These are phyloP conservation scores for Alternaria panax DNA, from an alignment of 2,329 filamentous ascomycete species.

Conservation along the genomic window DNA sequence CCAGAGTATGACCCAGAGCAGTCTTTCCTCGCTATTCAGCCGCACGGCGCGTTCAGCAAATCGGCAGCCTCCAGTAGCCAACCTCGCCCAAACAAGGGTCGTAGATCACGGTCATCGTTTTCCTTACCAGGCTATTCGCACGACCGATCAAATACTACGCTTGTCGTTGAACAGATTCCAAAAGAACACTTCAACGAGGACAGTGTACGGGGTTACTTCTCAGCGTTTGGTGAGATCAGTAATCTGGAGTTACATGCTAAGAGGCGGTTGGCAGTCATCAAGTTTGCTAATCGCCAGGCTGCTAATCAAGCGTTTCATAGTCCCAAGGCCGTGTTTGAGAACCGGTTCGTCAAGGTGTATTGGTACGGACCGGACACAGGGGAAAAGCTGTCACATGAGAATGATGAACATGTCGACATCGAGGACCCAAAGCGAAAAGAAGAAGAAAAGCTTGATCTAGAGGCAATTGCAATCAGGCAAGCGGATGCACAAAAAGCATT, in stretches of 20 bases:
- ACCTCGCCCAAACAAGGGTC: slow-evolving; percentile 26
- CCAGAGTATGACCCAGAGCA: slow-evolving; percentile 68
- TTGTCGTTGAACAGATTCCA: slow-evolving; percentile 81
- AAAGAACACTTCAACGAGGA: slow-evolving; percentile 73
- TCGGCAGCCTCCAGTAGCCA: slow-evolving; percentile 28
- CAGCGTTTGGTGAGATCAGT: slow-evolving; percentile 71
- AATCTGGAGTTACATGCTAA: slow-evolving; percentile 71
- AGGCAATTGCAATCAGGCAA: slow-evolving; percentile 73
- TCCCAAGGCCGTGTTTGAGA: slow-evolving; percentile 83
- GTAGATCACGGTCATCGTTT: slow-evolving; percentile 59
- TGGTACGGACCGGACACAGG: slow-evolving; percentile 66
- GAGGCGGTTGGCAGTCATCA: slow-evolving; percentile 73
- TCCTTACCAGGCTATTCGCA: slow-evolving; percentile 69
- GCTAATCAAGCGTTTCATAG: slow-evolving; percentile 77
- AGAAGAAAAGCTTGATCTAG: slow-evolving; percentile 68
- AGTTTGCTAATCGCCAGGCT: slow-evolving; percentile 69
- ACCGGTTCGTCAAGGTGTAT: slow-evolving; percentile 84
- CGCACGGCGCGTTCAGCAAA: slow-evolving; percentile 7
- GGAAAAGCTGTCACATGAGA: slow-evolving; percentile 14
- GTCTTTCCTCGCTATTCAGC: slow-evolving; percentile 49
- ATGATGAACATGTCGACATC: slow-evolving; percentile 20
- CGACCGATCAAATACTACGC: slow-evolving; percentile 69
- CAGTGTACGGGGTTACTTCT: slow-evolving; percentile 72
- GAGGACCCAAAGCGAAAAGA: background rate
- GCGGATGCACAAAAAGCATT: slow-evolving; percentile 74